Conservation (phyloP, 179 eudicot species). For the Carnegiea gigantea region DNA sequence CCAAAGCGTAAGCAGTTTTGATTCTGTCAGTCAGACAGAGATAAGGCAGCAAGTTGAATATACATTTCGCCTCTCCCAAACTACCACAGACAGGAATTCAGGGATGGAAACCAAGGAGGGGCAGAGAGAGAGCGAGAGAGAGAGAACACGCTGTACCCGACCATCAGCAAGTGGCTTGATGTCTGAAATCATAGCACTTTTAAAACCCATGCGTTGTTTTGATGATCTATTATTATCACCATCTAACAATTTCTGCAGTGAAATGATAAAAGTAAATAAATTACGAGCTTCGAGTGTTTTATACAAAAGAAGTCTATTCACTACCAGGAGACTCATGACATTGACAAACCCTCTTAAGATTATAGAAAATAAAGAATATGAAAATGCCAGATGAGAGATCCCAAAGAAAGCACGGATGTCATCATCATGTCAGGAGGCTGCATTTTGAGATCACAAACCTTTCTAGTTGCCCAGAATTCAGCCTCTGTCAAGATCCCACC, state of each 20-base stretch:
- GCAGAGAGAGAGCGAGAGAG: constrained; percentile 19
- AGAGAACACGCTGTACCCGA: constrained; percentile 50
- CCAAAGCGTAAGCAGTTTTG: neutral
- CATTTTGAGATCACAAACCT: constrained; percentile 46
- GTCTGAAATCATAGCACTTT: constrained; percentile 86
- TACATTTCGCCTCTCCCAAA: neutral
- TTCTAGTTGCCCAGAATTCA: constrained; percentile 97
- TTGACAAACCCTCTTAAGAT: neutral
- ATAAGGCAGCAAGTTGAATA: neutral
- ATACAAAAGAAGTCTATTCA: neutral
- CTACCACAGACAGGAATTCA: neutral
- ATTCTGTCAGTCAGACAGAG: neutral
- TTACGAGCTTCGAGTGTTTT: neutral
- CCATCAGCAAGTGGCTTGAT: constrained; percentile 92
- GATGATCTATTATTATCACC: constrained; percentile 47
- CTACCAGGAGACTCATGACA: constrained; percentile 5
- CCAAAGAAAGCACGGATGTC: neutral
- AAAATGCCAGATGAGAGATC: neutral
- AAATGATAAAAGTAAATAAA: constrained; percentile 2
- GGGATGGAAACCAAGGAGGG: neutral
- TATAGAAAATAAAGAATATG: neutral
- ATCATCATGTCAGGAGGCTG: neutral
- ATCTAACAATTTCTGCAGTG: constrained; percentile 76
- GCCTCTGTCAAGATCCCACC: constrained; percentile 74
- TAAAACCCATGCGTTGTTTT: constrained; percentile 73